Percentiles rank a stretch among this genome's conserved stretches.
Evolutionary conservation across 441 rosid genomes (phyloP).

Genomic region (Bruguiera hainesii): DNA sequence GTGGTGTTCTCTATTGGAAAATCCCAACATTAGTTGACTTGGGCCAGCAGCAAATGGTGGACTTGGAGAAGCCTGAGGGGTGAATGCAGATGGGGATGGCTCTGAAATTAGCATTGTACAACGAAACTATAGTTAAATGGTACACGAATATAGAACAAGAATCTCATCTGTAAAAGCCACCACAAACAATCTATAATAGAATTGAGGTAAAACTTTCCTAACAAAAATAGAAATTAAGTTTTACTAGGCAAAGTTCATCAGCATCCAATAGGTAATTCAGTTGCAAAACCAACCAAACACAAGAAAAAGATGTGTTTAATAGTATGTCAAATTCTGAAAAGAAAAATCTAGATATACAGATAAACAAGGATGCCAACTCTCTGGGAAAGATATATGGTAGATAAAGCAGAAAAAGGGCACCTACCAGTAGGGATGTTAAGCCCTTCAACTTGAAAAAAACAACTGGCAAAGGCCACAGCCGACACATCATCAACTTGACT

Average conservation of each 20-base stretch:
- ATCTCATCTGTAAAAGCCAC: neutral
- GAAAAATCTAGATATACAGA: neutral
- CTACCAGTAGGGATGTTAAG: slow-evolving; percentile 50
- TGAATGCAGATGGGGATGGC: slow-evolving; percentile 40
- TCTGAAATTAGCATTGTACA: slow-evolving; percentile 33
- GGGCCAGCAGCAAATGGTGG: slow-evolving; percentile 60
- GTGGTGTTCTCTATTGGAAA: slow-evolving; percentile 40
- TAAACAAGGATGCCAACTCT: neutral
- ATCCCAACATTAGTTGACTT: slow-evolving; percentile 43
- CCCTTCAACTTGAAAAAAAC: slow-evolving; percentile 80
- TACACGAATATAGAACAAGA: slow-evolving; percentile 2
- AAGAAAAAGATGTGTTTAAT: too few relatives aligned
- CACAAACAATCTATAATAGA: neutral
- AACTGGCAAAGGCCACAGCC: slow-evolving; percentile 61
- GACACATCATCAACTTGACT: slow-evolving; percentile 63
- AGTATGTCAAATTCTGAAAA: too few relatives aligned
- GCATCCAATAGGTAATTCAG: neutral
- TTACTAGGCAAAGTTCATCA: neutral
- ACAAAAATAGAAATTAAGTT: neutral
- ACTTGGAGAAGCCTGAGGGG: slow-evolving; percentile 60
- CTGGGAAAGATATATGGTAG: neutral
- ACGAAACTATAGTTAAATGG: slow-evolving; percentile 13
- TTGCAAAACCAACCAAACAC: too few relatives aligned
- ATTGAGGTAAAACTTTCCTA: neutral
- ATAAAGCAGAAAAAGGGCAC: slow-evolving; percentile 16